These are phyloP conservation scores for Puccinia horiana DNA, from an alignment of 1,284 basidiomycete genomes.

Conservation along the genomic window DNA sequence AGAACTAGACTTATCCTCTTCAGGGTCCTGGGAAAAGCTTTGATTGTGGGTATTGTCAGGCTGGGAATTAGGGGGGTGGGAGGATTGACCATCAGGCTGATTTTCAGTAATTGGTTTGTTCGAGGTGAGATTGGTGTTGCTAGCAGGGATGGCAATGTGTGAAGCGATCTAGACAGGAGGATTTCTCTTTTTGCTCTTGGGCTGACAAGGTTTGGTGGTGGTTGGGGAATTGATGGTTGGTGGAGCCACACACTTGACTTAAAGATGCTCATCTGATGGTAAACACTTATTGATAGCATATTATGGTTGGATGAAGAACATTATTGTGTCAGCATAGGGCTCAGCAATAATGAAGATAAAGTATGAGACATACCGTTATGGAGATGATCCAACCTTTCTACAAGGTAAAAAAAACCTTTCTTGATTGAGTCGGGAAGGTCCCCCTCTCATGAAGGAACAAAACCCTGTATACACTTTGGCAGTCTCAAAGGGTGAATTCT, in stretches of 20 bases:
- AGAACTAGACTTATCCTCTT: too few relatives aligned
- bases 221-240: not conserved
- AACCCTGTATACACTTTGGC: too few relatives aligned
- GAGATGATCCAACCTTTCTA: not conserved
- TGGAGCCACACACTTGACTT: not conserved
- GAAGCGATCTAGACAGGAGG: too few relatives aligned
- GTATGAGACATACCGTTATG: not conserved
- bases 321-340: not conserved
- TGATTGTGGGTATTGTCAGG: too few relatives aligned
- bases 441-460: too few relatives aligned
- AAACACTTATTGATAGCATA: not conserved
- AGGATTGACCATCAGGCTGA: not conserved
- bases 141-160: not conserved
- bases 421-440: not conserved
- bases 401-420: not conserved
- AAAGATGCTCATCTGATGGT: not conserved
- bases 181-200: not conserved
- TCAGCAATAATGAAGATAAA: not conserved
- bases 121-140: not conserved
- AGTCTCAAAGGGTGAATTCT: too few relatives aligned
- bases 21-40: not conserved
- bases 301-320: not conserved
- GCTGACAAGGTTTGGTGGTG: not conserved
- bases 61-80: too few relatives aligned
- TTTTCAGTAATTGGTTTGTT: not conserved